Base-by-base conservation (phyloP, 2,329 filamentous ascomycete species). In the Cladosporium sp. region DNA sequence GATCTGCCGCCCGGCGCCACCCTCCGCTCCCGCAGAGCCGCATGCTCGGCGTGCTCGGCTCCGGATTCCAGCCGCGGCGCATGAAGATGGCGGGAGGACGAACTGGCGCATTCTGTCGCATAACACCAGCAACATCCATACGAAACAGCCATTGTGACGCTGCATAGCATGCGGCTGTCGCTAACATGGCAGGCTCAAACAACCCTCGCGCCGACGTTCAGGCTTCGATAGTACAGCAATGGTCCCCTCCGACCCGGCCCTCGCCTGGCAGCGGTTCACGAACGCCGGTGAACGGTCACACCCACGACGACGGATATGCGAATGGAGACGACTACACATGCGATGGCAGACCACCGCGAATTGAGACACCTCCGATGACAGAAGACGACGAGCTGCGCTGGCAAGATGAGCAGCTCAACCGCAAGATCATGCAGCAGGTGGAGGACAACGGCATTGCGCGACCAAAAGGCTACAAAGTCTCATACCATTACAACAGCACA, bases 401-500 rank as follows among this genome's bases (percentile, higher is more conserved):
- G 40, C 44, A 58, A 56, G 32, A 49, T 28, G 42, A 56, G 49
- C 53, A 77, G 72, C 43, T 68, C 75, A 67, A 78, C 59, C 73
- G 77, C 56, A 67, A 71, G 31, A 77, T 81, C 57, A 74, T 79
- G 58, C 67, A 72, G 43, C 67, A 72, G 48, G 74, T 77, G 37
- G 74, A 79, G 54, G 69, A 75, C 54, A 76, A 87, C 69, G 85
- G 83, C 60, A 87, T 95, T 63, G 81, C 83, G 46, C 81, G 83
- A 33, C 90, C 90, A 1, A 85, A 86, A 66, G 90, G 89, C 61
- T 90, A 93, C 72, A 89, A 80, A 32, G 91, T 96, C 45, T 95
- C 91, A 13, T 96, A 91, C 72, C 92, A 97, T 69, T 89, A 89
- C 72, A 95, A 95, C 64, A 87, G 91, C 1, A 85, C 89, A 57